Conservation (phyloP, 176 grass and related monocot species). For the Ananas comosus region DNA sequence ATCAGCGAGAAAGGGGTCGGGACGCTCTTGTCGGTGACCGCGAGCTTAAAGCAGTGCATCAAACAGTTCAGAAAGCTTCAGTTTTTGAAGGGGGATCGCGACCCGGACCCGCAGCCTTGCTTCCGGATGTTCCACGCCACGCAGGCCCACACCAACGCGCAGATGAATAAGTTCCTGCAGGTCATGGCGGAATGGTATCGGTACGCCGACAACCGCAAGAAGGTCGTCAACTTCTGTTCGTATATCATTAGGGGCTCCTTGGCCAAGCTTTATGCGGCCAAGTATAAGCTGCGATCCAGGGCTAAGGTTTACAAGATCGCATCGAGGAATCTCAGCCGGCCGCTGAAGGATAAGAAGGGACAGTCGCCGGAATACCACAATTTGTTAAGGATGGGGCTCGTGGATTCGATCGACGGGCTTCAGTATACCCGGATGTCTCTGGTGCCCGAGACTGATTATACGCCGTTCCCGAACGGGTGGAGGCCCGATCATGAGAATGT, state of each 20-base stretch:
- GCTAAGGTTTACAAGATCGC: slow-evolving; percentile 99
- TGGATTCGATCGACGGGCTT: slow-evolving; percentile 88
- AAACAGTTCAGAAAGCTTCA: slow-evolving; percentile 82
- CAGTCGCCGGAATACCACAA: slow-evolving; percentile 92
- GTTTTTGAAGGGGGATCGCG: slow-evolving; percentile 87
- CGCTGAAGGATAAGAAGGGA: slow-evolving; percentile 92
- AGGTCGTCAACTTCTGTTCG: slow-evolving; percentile 92
- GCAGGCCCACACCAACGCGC: slow-evolving; percentile 80
- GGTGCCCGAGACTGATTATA: slow-evolving; percentile 94
- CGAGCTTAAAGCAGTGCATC: slow-evolving; percentile 91
- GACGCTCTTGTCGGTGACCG: slow-evolving; percentile 84
- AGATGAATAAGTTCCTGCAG: slow-evolving; percentile 93
- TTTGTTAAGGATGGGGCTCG: slow-evolving; percentile 84
- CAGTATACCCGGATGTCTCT: slow-evolving; percentile 93
- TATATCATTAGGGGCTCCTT: slow-evolving; percentile 89
- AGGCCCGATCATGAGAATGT: slow-evolving; percentile 74
- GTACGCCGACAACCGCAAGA: slow-evolving; percentile 93
- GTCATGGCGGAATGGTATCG: slow-evolving; percentile 93
- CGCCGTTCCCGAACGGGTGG: slow-evolving; percentile 58
- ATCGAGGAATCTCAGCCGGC: slow-evolving; percentile 92
- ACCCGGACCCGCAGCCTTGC: slow-evolving; percentile 94
- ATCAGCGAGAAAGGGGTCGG: slow-evolving; percentile 97
- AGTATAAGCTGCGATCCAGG: slow-evolving; percentile 93
- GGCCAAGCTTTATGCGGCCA: slow-evolving; percentile 90
- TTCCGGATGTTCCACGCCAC: slow-evolving; percentile 99